Conservation (phyloP, 305 asterid species). For the Nicotiana rustica region DNA sequence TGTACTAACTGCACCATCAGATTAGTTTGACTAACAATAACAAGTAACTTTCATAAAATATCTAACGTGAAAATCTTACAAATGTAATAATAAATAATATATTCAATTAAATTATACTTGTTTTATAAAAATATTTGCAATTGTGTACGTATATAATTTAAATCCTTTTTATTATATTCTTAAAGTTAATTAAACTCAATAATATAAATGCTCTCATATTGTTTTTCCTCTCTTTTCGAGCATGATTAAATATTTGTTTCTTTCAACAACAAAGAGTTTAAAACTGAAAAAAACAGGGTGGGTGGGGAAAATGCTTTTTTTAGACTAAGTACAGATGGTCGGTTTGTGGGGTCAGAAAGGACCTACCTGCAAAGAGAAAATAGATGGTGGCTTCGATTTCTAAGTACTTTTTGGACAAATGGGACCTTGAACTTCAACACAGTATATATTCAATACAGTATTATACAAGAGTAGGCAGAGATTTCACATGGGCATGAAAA, state of each 20-base stretch:
- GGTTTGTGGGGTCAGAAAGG: slow-evolving; percentile 50
- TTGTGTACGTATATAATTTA: too few species aligned
- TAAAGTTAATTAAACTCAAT: too few species aligned
- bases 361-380: slow-evolving; percentile 23
- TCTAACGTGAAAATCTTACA: too few species aligned
- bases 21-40: neutral
- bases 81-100: too few species aligned
- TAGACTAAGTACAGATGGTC: slow-evolving; percentile 34
- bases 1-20: neutral
- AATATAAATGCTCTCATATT: neutral
- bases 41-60: too few species aligned
- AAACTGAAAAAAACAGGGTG: too few species aligned
- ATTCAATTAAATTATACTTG: too few species aligned
- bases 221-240: neutral
- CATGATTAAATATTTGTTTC: neutral
- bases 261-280: neutral
- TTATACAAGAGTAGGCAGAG: slow-evolving; percentile 12
- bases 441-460: neutral
- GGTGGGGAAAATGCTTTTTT: neutral
- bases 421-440: neutral
- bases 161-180: too few species aligned
- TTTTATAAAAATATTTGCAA: too few species aligned
- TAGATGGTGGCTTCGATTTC: neutral
- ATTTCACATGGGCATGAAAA: slow-evolving; percentile 30
- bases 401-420: slow-evolving; percentile 5